Conservation (phyloP, 305 asterid genomes). For the Andrographis paniculata region DNA sequence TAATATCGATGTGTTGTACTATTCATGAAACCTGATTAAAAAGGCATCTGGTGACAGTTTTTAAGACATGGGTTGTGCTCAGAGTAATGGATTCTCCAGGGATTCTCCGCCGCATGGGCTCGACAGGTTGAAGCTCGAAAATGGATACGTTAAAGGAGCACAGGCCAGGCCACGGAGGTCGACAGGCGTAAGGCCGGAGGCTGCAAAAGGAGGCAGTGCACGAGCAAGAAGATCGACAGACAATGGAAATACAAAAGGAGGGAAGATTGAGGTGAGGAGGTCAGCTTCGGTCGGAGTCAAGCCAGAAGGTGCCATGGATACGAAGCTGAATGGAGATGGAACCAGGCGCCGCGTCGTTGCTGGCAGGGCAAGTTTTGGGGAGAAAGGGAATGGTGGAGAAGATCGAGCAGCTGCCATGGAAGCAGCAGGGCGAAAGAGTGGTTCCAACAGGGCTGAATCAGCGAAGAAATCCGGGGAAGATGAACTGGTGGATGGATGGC, state of each 20-base stretch:
- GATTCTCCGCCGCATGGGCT: slow-evolving; percentile 33
- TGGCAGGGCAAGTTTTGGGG: slow-evolving; percentile 19
- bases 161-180: slow-evolving; percentile 28
- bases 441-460: slow-evolving; percentile 10
- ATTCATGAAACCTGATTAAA: slow-evolving; percentile 7
- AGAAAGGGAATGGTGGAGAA: slow-evolving; percentile 15
- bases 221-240: too few species aligned
- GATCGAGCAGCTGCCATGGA: slow-evolving; percentile 21
- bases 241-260: too few species aligned
- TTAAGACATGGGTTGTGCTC: slow-evolving; percentile 50
- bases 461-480: slow-evolving; percentile 21
- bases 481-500: slow-evolving; percentile 71
- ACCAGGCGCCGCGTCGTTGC: too few species aligned
- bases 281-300: slow-evolving; percentile 33
- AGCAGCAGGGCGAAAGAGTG: slow-evolving; percentile 18
- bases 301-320: slow-evolving; percentile 16
- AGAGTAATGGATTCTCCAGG: slow-evolving; percentile 28
- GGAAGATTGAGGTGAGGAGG: too few species aligned
- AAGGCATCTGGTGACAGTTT: neutral
- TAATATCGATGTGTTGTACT: slow-evolving; percentile 1
- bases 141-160: slow-evolving; percentile 30
- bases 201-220: neutral
- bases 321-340: too few species aligned
- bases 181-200: slow-evolving; percentile 28
- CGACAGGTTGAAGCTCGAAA: slow-evolving; percentile 42